Evolutionary conservation across 345 rosid genomes (phyloP).

Genomic region (Lepidium didymum): DNA sequence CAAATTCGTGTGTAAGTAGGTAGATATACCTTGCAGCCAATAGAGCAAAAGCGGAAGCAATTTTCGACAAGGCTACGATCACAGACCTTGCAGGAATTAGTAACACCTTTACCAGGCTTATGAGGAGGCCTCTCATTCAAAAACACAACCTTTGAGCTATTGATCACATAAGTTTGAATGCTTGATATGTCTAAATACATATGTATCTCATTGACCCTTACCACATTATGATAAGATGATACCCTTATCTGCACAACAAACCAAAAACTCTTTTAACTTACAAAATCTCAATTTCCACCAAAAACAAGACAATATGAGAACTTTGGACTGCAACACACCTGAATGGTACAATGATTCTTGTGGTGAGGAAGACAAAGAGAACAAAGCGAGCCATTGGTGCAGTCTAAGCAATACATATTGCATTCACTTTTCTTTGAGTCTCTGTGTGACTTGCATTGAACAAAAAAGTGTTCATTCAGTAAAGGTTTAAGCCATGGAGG

Average conservation of each 20-base stretch:
- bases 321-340: conserved; percentile 36
- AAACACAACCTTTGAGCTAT: conserved; percentile 87
- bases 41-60: conserved; percentile 87
- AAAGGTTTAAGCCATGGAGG: conserved; percentile 83
- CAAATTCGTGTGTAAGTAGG: not conserved
- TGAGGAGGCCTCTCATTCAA: conserved; percentile 92
- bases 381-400: conserved; percentile 67
- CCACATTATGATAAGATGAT: conserved; percentile 95
- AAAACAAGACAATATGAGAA: not conserved
- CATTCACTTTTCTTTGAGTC: conserved; percentile 89
- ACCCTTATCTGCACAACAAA: conserved; percentile 63
- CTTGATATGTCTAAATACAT: conserved; percentile 68
- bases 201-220: conserved; percentile 78
- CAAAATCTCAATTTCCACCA: not conserved
- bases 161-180: conserved; percentile 86
- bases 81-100: conserved; percentile 78
- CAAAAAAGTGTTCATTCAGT: conserved; percentile 61
- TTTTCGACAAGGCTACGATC: conserved; percentile 82
- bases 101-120: conserved; percentile 84
- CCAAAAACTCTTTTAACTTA: not conserved
- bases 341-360: conserved; percentile 68
- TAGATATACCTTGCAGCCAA: conserved; percentile 83
- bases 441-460: conserved; percentile 67
- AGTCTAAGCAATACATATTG: conserved; percentile 94
- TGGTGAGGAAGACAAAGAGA: conserved; percentile 60